Percentiles rank a stretch among this genome's conserved stretches.
Evolutionary conservation across 495 filamentous ascomycete genomes (phyloP).

Genomic region (Aspergillus wentii): DNA sequence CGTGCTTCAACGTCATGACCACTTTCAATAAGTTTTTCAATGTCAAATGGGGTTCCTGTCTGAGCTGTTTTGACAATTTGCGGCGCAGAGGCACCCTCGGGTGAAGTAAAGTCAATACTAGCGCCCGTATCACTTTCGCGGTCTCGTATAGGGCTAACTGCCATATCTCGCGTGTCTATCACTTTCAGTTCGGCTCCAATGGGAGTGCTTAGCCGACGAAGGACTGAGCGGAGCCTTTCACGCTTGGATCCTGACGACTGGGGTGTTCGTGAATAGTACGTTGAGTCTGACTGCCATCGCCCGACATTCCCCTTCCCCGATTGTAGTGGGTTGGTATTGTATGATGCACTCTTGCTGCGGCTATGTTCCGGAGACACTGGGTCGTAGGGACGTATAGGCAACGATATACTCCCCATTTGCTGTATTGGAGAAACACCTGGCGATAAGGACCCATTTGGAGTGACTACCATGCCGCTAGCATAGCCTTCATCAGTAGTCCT

Average conservation of each 20-base stretch:
- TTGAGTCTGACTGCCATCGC: slow-evolving; percentile 24
- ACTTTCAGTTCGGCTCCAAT: slow-evolving; percentile 6
- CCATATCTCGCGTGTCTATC: background rate
- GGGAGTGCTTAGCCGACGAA: slow-evolving; percentile 20
- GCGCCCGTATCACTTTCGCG: slow-evolving; percentile 20
- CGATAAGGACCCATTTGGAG: slow-evolving; percentile 1
- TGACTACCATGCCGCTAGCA: slow-evolving; percentile 10
- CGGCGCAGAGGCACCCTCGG: slow-evolving; percentile 26
- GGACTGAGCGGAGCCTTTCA: slow-evolving; percentile 16
- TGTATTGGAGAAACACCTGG: slow-evolving; percentile 1
- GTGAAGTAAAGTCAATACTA: slow-evolving; percentile 37
- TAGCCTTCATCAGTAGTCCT: slow-evolving; percentile 21
- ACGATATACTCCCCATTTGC: slow-evolving; percentile 7
- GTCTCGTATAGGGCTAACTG: slow-evolving; percentile 9
- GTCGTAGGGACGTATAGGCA: slow-evolving; percentile 18
- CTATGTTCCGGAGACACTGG: slow-evolving; percentile 11
- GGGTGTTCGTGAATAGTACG: slow-evolving; percentile 3
- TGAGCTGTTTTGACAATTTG: slow-evolving; percentile 38
- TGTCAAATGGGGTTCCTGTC: slow-evolving; percentile 29
- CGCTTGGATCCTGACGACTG: slow-evolving; percentile 15
- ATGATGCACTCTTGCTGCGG: slow-evolving; percentile 23
- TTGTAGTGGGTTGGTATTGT: slow-evolving; percentile 7
- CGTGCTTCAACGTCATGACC: slow-evolving; percentile 33
- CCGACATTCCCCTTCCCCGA: slow-evolving; percentile 6
- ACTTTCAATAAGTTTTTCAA: slow-evolving; percentile 35